Evolutionary conservation across 2,329 filamentous ascomycete genomes (phyloP).

Genomic region (Beauveria varroae): DNA sequence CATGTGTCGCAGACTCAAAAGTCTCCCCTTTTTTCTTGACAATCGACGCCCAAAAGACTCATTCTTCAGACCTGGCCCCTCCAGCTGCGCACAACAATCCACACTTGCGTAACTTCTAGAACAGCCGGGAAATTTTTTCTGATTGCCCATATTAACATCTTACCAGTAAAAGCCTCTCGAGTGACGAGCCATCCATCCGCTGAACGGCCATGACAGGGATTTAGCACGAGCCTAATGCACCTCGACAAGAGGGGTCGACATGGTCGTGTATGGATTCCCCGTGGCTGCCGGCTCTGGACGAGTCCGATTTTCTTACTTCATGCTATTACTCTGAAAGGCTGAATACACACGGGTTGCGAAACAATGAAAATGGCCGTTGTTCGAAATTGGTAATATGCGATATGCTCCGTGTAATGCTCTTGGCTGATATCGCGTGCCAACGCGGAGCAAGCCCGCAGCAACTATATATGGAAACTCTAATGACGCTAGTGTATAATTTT

Average conservation of each 20-base stretch:
- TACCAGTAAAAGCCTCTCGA: too few relatives aligned
- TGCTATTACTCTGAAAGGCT: background rate
- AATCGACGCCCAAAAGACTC: background rate
- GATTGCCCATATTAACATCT: too few relatives aligned
- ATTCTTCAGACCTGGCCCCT: background rate
- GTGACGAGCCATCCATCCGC: background rate
- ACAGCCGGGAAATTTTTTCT: slow-evolving; percentile 7
- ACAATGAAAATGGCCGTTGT: background rate
- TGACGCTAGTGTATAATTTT: background rate
- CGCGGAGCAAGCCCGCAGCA: background rate
- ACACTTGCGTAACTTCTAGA: slow-evolving; percentile 6
- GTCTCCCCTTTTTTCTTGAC: background rate
- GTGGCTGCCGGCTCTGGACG: background rate
- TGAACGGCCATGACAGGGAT: slow-evolving; percentile 4
- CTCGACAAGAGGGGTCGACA: background rate
- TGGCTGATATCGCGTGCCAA: background rate
- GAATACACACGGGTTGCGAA: background rate
- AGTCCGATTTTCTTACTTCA: background rate
- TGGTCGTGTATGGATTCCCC: background rate
- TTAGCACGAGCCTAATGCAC: slow-evolving; percentile 9
- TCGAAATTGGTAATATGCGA: background rate
- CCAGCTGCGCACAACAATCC: background rate
- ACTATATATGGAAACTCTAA: background rate
- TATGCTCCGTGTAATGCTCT: background rate
- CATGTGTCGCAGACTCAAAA: slow-evolving; percentile 1